phyloP scores from a whole-genome alignment of 2,329 filamentous ascomycete genomes.

The Acarospora socialis region DNA sequence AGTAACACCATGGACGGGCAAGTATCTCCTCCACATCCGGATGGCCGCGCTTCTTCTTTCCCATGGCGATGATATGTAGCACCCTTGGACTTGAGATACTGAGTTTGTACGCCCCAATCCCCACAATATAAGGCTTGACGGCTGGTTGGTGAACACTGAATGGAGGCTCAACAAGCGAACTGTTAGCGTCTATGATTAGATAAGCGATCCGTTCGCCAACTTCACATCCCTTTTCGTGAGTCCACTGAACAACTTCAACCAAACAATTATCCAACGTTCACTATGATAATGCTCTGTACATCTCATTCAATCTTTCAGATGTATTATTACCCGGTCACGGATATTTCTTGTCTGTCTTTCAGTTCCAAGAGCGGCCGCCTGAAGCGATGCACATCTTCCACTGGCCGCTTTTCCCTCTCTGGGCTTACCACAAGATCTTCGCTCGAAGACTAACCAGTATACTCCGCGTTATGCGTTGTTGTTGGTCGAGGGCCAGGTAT shows the following conservation, averaged over 20 bases:
- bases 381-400: conserved; percentile 19
- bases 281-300: not conserved
- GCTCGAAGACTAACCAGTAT: conserved; percentile 28
- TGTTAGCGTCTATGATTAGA: not conserved
- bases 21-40: conserved; percentile 82
- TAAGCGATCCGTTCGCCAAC: not conserved
- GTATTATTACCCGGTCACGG: not conserved
- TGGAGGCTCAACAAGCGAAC: not conserved
- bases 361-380: conserved; percentile 1
- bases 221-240: not conserved
- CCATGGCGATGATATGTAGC: conserved; percentile 47
- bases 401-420: conserved; percentile 33
- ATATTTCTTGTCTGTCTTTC: not conserved
- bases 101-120: no score
- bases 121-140: not conserved
- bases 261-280: not conserved
- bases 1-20: conserved; percentile 88
- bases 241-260: not conserved
- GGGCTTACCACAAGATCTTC: conserved; percentile 30
- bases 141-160: not conserved
- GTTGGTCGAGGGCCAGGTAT: conserved; percentile 26
- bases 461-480: conserved; percentile 34
- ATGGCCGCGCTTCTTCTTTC: conserved; percentile 79
- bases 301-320: not conserved
- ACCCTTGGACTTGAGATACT: not conserved